Evolutionary conservation across 768 basidiomycete genomes (phyloP).

Genomic region (Coprinopsis sp.): DNA sequence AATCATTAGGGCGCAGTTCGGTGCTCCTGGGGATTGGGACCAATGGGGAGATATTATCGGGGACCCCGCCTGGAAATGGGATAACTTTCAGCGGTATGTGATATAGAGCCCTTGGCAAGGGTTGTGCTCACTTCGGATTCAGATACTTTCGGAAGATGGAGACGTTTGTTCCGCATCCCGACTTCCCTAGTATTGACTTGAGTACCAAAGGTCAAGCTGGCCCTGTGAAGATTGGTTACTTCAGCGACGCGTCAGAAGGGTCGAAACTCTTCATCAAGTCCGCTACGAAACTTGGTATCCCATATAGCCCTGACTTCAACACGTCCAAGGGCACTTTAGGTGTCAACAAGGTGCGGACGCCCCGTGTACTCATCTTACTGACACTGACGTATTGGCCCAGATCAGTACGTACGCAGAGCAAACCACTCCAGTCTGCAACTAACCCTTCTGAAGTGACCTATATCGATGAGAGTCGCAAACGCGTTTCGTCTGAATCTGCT

Average conservation of each 20-base stretch:
- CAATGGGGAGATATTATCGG: conserved; percentile 55
- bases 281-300: conserved; percentile 47
- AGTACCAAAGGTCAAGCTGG: conserved; percentile 43
- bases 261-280: conserved; percentile 48
- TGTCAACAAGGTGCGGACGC: conserved; percentile 43
- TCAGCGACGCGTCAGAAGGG: conserved; percentile 33
- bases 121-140: conserved; percentile 9
- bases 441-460: conserved; percentile 51
- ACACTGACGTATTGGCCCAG: conserved; percentile 12
- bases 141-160: conserved; percentile 69
- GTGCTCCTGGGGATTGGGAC: conserved; percentile 65
- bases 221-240: conserved; percentile 51
- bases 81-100: conserved; percentile 45
- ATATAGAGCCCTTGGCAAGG: neutral
- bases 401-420: conserved; percentile 23
- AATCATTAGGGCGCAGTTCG: conserved; percentile 55
- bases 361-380: neutral
- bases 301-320: conserved; percentile 52
- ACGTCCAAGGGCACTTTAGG: conserved; percentile 50
- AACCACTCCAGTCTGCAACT: neutral
- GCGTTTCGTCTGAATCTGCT: conserved; percentile 57
- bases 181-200: conserved; percentile 43
- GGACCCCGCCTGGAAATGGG: conserved; percentile 57
- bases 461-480: conserved; percentile 42
- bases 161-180: conserved; percentile 41